phyloP scores from a whole-genome alignment of 768 basidiomycete species.

The Hortiboletus campestris region DNA sequence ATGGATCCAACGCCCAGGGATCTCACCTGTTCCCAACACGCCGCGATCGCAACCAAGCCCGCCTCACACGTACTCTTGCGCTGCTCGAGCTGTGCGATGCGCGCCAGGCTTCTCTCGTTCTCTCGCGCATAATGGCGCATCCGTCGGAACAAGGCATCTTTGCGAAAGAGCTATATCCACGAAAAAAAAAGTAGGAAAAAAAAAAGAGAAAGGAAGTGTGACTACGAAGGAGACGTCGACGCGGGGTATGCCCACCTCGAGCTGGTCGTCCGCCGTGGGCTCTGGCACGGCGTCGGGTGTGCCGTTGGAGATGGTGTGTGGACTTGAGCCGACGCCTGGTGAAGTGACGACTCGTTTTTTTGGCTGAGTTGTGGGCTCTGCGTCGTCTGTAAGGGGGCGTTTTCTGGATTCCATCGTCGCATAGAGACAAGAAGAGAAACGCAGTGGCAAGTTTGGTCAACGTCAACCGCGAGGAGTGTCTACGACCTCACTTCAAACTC shows the following conservation, averaged over 20 bases:
- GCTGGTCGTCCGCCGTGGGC: constrained; percentile 50
- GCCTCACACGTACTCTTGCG: constrained; percentile 67
- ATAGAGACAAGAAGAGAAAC: constrained; percentile 16
- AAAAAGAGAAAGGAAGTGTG: constrained; percentile 16
- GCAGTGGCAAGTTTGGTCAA: background rate
- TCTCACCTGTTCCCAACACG: constrained; percentile 77
- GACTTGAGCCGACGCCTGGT: constrained; percentile 47
- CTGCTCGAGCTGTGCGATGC: constrained; percentile 63
- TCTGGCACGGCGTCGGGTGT: constrained; percentile 36
- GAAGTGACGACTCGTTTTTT: constrained; percentile 57
- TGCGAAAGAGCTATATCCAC: constrained; percentile 65
- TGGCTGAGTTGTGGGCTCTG: constrained; percentile 39
- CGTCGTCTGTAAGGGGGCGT: constrained; percentile 53
- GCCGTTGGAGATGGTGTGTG: constrained; percentile 42
- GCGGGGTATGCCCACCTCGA: constrained; percentile 54
- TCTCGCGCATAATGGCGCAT: constrained; percentile 83
- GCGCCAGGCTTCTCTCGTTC: constrained; percentile 59
- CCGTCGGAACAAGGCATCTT: constrained; percentile 81
- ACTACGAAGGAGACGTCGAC: constrained; percentile 23
- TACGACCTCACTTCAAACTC: constrained; percentile 27
- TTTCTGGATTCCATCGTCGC: constrained; percentile 57
- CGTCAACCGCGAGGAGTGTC: constrained; percentile 13
- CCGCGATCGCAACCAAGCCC: constrained; percentile 68
- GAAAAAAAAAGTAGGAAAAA: background rate
- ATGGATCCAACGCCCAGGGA: background rate